Conservation (phyloP, 1,284 basidiomycete species). For the Puccinia triticina region DNA sequence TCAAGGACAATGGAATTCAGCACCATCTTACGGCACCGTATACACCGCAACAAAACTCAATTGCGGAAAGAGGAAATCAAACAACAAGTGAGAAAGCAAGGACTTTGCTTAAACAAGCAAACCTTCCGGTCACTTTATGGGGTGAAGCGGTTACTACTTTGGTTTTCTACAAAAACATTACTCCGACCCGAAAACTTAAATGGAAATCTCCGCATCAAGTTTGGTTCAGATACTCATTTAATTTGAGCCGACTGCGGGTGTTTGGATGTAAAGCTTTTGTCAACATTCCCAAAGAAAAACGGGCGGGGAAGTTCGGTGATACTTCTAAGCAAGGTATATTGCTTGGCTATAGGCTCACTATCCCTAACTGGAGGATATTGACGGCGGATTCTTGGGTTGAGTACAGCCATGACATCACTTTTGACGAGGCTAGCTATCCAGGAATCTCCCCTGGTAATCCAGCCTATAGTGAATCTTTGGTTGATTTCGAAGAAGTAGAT, state of each 20-base stretch:
- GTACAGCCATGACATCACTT: too few relatives aligned
- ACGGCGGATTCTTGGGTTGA: background rate
- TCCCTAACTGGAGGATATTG: background rate
- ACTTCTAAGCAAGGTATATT: conserved; percentile 1
- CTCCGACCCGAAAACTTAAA: background rate
- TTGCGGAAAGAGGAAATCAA: conserved; percentile 57
- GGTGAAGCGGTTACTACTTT: conserved; percentile 58
- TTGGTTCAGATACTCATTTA: background rate
- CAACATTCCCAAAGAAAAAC: background rate
- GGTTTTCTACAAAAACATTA: conserved; percentile 60
- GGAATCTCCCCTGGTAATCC: background rate
- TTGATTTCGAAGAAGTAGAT: background rate
- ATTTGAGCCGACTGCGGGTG: background rate
- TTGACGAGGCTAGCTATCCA: background rate
- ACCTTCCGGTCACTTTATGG: conserved; percentile 60
- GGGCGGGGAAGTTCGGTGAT: background rate
- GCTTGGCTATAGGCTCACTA: background rate
- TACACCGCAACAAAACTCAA: conserved; percentile 60
- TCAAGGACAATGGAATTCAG: background rate
- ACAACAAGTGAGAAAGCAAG: conserved; percentile 57
- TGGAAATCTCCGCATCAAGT: too few relatives aligned
- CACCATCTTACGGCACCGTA: conserved; percentile 53
- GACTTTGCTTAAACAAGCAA: conserved; percentile 56
- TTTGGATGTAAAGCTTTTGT: background rate
- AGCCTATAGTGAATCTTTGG: background rate